Conservation (phyloP, 257 asterid genomes). For the Handroanthus guayacan region DNA sequence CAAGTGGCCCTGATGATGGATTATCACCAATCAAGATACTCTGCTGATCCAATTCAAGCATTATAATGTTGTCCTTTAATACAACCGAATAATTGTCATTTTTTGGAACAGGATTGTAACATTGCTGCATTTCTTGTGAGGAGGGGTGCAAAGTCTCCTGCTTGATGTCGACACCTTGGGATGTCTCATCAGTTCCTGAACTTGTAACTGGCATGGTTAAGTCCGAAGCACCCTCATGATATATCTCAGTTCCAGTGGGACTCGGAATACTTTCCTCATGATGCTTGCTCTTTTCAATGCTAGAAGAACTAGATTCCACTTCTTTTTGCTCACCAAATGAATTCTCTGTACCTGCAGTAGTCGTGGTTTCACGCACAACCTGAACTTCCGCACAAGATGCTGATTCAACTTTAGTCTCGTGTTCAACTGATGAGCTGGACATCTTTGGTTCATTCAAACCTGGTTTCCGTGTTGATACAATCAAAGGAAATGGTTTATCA, state of each 20-base stretch:
- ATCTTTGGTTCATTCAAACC: background rate
- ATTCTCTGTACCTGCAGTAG: background rate
- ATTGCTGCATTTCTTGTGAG: background rate
- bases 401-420: background rate
- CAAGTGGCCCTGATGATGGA: background rate
- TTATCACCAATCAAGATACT: background rate
- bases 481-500: slow-evolving; percentile 26
- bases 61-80: slow-evolving; percentile 8
- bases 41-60: slow-evolving; percentile 26
- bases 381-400: background rate
- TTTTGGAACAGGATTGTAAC: background rate
- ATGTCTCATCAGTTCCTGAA: background rate
- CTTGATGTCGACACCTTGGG: background rate
- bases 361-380: background rate
- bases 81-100: slow-evolving; percentile 11
- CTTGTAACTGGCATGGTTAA: no score
- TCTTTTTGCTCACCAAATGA: background rate
- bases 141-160: background rate
- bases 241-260: background rate
- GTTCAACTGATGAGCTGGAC: background rate
- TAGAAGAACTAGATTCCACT: background rate
- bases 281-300: background rate
- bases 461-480: background rate
- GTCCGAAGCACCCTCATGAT: background rate
- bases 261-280: background rate